Evolutionary conservation across 1,284 basidiomycete genomes (phyloP).

Genomic region (Puccinia hordei): DNA sequence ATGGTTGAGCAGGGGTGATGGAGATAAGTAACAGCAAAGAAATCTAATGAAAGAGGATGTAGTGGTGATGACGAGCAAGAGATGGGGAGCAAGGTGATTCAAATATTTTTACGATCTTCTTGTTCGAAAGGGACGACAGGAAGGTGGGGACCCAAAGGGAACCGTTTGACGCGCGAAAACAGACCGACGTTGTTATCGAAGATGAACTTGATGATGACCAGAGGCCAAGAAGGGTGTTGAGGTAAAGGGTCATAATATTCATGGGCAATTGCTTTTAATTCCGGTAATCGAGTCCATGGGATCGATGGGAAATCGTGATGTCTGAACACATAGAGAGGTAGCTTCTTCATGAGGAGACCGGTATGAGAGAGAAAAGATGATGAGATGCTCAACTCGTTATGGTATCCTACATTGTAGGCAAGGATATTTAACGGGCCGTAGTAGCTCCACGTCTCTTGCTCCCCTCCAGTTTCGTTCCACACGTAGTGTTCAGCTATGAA

Average conservation of each 20-base stretch:
- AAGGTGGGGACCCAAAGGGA: conserved; percentile 16
- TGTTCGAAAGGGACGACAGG: background rate
- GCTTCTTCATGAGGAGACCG: background rate
- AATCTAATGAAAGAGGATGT: too few species aligned
- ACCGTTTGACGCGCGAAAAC: conserved; percentile 63
- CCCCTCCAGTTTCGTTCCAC: conserved; percentile 55
- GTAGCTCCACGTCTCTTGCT: conserved; percentile 94
- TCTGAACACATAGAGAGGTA: conserved; percentile 62
- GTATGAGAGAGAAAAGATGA: conserved; percentile 6
- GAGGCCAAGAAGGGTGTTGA: conserved; percentile 85
- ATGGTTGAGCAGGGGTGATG: too few species aligned
- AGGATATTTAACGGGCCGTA: conserved; percentile 88
- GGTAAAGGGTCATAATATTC: conserved; percentile 92
- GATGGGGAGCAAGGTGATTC: background rate
- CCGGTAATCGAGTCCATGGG: conserved; percentile 90
- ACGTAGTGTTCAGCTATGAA: conserved; percentile 80
- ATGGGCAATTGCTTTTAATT: conserved; percentile 76
- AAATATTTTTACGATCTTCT: conserved; percentile 21
- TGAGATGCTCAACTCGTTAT: conserved; percentile 69
- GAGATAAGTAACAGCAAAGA: too few species aligned
- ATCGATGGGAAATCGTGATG: conserved; percentile 98
- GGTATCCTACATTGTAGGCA: conserved; percentile 97
- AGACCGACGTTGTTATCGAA: conserved; percentile 79
- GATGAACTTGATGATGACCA: conserved; percentile 92
- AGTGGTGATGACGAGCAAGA: background rate